Evolutionary conservation across 148 eudicot species (phyloP), one percentile per base, ranked within the genome.

Genomic region (Rhododendron williamsianum): DNA sequence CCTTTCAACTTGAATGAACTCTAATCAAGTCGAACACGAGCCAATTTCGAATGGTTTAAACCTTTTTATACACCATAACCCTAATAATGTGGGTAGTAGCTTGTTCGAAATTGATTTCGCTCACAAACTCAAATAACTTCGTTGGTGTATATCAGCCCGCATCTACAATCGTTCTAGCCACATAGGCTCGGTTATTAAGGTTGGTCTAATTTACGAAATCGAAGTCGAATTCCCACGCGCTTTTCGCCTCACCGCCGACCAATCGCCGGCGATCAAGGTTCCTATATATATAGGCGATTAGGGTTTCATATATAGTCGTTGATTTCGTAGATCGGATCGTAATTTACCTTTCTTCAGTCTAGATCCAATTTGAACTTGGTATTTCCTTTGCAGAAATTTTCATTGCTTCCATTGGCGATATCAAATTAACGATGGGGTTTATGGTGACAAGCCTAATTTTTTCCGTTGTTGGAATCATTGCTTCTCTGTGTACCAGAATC

Each of bases 381-480:
- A 10, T 83, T 82, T 72, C 35, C 8, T 8, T 74, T 54, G 86
- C 78, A 85, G 82, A 19, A 65, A 19, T 54, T 27, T 45, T 49
- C 38, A 12, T 77, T 80, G 69, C 78, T 80, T 82, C 81, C 81
- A 76, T 83, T 58, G 77, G 82, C 82, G 52, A 78, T 35, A 83
- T 80, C 83, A 18, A 73, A 78, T 86, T 54, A 16, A 27, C 12
- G 9, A 97, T 96, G 99, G 99, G 96, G 81, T 96, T 96, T 84
- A 21, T 96, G 54, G 91, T 96, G 25, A 95, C 99, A 85, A 91
- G 93, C 81, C 90, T 93, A 85, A 92, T 93, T 78, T 96, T 96
- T 86, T 30, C 91, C 27, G 93, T 91, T 88, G 80, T 96, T 33
- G 98, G 99, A 60, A 76, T 96, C 33, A 94, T 94, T 89, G 95